These are phyloP conservation scores for Stylonectria norvegica DNA, from an alignment of 2,329 filamentous ascomycete species.

Conservation along the genomic window DNA sequence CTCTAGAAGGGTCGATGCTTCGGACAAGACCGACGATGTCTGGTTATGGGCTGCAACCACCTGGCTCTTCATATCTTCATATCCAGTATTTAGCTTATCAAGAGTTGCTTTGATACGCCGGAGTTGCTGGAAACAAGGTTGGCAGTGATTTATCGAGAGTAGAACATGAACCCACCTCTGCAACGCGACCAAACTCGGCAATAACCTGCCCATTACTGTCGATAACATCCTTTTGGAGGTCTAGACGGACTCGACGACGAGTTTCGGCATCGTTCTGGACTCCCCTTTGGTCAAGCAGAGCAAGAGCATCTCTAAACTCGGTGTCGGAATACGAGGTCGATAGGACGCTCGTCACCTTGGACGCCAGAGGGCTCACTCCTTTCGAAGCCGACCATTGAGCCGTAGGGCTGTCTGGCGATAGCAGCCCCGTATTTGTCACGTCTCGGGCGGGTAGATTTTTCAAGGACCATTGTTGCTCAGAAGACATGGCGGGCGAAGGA, in stretches of 20 bases:
- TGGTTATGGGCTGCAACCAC: constrained; percentile 72
- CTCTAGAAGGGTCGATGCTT: constrained; percentile 69
- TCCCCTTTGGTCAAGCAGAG: constrained; percentile 69
- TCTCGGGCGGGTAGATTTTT: constrained; percentile 22
- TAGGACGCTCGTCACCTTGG: constrained; percentile 78
- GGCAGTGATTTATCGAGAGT: constrained; percentile 7
- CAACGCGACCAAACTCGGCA: constrained; percentile 81
- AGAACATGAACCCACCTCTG: constrained; percentile 63
- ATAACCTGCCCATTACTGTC: constrained; percentile 88
- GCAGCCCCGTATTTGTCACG: constrained; percentile 48
- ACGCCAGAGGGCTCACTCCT: constrained; percentile 65
- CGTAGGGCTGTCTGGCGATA: constrained; percentile 79
- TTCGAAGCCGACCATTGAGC: constrained; percentile 59
- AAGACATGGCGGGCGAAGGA: constrained; percentile 14
- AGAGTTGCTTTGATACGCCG: constrained; percentile 78
- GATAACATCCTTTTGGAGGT: constrained; percentile 89
- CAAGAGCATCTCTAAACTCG: constrained; percentile 82
- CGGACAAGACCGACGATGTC: constrained; percentile 70
- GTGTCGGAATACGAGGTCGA: constrained; percentile 90
- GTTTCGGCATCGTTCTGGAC: constrained; percentile 73
- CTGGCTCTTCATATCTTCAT: constrained; percentile 74
- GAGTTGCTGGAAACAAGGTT: constrained; percentile 64
- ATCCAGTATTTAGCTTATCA: constrained; percentile 72
- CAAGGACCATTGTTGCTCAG: constrained; percentile 18
- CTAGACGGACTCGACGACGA: constrained; percentile 72